Percentiles rank a stretch among this genome's conserved stretches.
Evolutionary conservation across 2,329 filamentous ascomycete species (phyloP).

Genomic region (Pyrenophora teres): DNA sequence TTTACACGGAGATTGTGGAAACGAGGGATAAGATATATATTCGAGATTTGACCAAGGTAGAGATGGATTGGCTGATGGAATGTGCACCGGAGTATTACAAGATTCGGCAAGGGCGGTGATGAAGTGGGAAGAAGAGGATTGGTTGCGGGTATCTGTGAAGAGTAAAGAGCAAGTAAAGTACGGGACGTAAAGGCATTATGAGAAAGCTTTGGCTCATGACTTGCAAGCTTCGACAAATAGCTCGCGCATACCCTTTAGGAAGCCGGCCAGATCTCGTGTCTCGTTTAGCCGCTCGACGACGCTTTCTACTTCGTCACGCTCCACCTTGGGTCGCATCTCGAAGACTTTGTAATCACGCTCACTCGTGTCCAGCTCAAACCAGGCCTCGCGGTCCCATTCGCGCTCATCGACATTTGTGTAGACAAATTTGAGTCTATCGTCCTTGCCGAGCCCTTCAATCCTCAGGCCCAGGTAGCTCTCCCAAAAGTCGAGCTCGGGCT

Average conservation of each 20-base stretch:
- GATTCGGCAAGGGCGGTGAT: slow-evolving; percentile 28
- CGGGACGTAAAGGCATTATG: not conserved
- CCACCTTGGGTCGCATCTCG: slow-evolving; percentile 80
- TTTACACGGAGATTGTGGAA: slow-evolving; percentile 93
- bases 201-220: slow-evolving; percentile 9
- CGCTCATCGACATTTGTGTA: slow-evolving; percentile 86
- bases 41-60: slow-evolving; percentile 87
- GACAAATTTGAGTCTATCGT: slow-evolving; percentile 86
- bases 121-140: not conserved
- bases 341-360: slow-evolving; percentile 83
- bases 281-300: slow-evolving; percentile 83
- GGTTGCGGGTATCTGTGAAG: slow-evolving; percentile 6
- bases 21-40: slow-evolving; percentile 88
- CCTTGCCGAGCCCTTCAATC: slow-evolving; percentile 85
- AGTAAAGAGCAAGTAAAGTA: not conserved
- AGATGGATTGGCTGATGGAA: slow-evolving; percentile 89
- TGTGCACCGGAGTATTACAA: slow-evolving; percentile 73
- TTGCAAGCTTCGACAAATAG: slow-evolving; percentile 67
- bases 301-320: slow-evolving; percentile 75
- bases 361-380: slow-evolving; percentile 87
- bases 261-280: slow-evolving; percentile 69
- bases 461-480: slow-evolving; percentile 84
- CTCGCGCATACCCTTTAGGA: slow-evolving; percentile 83
- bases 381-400: slow-evolving; percentile 86
- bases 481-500: slow-evolving; percentile 95